These are phyloP conservation scores for Aspergillus cristatus DNA, from an alignment of 495 filamentous ascomycete species.

Conservation along the genomic window DNA sequence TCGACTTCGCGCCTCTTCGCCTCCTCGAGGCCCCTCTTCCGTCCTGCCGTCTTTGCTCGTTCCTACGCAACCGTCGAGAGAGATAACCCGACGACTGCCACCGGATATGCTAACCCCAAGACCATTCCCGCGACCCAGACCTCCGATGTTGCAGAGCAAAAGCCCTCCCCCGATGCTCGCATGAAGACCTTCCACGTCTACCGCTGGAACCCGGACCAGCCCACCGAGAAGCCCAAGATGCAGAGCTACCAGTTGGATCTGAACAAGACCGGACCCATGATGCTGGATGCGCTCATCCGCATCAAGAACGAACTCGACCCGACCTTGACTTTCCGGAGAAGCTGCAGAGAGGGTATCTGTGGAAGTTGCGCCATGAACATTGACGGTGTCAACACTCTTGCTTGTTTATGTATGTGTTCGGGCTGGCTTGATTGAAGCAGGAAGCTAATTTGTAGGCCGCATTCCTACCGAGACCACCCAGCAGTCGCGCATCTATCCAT, in stretches of 20 bases:
- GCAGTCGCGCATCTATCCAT: constrained; percentile 92
- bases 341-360: constrained; percentile 96
- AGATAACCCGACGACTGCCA: constrained; percentile 25
- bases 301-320: constrained; percentile 99
- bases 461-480: constrained; percentile 74
- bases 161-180: constrained; percentile 43
- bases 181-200: constrained; percentile 98
- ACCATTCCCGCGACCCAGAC: constrained; percentile 38
- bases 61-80: constrained; percentile 44
- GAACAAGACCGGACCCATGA: constrained; percentile 98
- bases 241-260: constrained; percentile 88
- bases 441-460: constrained; percentile 52
- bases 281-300: constrained; percentile 89
- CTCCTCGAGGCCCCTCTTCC: constrained; percentile 46
- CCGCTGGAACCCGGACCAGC: constrained; percentile 93
- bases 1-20: constrained; percentile 56
- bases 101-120: constrained; percentile 18
- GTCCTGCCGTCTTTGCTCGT: constrained; percentile 35
- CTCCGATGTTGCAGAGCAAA: constrained; percentile 47
- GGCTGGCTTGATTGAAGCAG: neutral
- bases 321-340: constrained; percentile 88
- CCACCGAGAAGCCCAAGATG: constrained; percentile 87
- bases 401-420: constrained; percentile 80
- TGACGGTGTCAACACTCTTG: constrained; percentile 91
- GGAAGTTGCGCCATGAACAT: constrained; percentile 99